Base-by-base conservation (phyloP, 75 land plant species). In the Picea sitchensis region DNA sequence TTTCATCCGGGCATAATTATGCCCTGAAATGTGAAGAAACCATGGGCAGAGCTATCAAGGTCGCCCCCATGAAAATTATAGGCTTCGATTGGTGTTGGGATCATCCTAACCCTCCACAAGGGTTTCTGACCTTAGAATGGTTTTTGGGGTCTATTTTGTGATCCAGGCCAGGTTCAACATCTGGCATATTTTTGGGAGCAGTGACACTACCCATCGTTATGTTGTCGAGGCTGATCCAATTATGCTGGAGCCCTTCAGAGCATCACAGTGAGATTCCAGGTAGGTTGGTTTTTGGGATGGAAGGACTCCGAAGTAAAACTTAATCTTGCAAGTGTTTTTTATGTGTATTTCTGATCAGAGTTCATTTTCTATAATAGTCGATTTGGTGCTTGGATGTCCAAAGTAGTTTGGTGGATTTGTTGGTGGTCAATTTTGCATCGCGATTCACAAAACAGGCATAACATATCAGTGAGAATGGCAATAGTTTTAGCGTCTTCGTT, bases 161-260 rank as follows among this genome's bases (percentile, higher is more conserved):
- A n/a, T 65, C 1, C 76, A 92, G 98, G 80, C 86, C 88, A 12
- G 92, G 92, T 58, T 87, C 82, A 54, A 86, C 98, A 54, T 87
- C 95, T 7, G 98, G 98, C 12, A 91, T 95, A 72, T 74, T 95
- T 31, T 76, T 95, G 14, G 95, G 95, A 58, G 85, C 98, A 31
- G 73, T 92, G 38, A 91, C 95, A 31, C 78, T 93, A 44, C 95
- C 98, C 14, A 73, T 83, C 11, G 89, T 91, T 58, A 82, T 92
- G 88, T 64, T 85, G 9, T 83, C 95, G 5, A 89, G 87, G 74
- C 65, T 92, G 79, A 77, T 87, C 75, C 93, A 90, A 81, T 65
- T 80, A 4, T 65, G 82, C 6, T 71, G 94, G 65, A 81, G 73
- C 21, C 44, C 80, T 18, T 68, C 73, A 4, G 41, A 72, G 38